phyloP scores from a whole-genome alignment of 768 basidiomycete species.

The Rossbeevera mucosa region DNA sequence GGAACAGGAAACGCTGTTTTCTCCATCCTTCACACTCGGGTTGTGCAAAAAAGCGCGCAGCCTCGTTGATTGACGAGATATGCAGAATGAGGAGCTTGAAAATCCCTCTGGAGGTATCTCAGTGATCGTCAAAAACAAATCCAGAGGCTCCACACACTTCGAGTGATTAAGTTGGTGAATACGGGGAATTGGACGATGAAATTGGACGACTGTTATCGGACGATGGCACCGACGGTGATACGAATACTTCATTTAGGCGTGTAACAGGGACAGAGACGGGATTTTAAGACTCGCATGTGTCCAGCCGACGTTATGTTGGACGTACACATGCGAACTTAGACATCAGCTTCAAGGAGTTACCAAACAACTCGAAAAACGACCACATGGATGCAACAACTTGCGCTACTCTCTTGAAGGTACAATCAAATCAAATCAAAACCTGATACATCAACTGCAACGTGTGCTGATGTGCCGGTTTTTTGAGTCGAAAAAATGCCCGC shows the following conservation, averaged over 20 bases:
- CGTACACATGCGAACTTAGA: not conserved
- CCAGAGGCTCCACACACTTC: not conserved
- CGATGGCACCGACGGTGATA: not conserved
- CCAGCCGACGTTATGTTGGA: not conserved
- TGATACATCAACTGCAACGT: not conserved
- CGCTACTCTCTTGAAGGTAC: not conserved
- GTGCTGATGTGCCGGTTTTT: not conserved
- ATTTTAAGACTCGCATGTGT: not conserved
- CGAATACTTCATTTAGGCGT: not conserved
- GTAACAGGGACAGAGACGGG: too few species aligned
- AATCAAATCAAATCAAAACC: not conserved
- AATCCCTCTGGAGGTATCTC: constrained; percentile 1
- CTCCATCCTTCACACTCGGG: not conserved
- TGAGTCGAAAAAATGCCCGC: not conserved
- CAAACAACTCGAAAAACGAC: constrained; percentile 6
- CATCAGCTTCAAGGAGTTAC: not conserved
- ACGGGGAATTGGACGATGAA: not conserved
- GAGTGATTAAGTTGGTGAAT: not conserved
- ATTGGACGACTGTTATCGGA: not conserved
- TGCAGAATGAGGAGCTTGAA: not conserved
- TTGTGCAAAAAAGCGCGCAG: not conserved
- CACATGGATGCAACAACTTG: constrained; percentile 6
- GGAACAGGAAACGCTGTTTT: not conserved
- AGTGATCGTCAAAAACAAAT: constrained; percentile 2
- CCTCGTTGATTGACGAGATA: constrained; percentile 6